Conservation (phyloP, 176 grass and related monocot genomes). For the Phyllostachys edulis region DNA sequence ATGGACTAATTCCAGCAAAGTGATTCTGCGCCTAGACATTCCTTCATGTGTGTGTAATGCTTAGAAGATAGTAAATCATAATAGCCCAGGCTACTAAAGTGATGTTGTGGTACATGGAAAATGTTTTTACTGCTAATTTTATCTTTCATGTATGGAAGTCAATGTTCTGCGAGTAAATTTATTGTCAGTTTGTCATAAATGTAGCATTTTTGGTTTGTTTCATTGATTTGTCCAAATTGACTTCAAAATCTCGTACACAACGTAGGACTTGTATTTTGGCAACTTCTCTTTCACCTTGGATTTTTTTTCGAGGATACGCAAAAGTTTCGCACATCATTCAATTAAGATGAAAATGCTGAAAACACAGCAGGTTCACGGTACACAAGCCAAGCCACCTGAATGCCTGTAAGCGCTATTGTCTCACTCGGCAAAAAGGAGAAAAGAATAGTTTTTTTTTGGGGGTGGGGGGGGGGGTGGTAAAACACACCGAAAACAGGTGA, state of each 20-base stretch:
- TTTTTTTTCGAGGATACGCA: neutral
- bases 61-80: conserved; percentile 41
- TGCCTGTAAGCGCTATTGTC: too few species aligned
- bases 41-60: conserved; percentile 38
- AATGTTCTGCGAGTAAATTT: conserved; percentile 20
- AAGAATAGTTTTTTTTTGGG: too few species aligned
- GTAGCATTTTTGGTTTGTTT: neutral
- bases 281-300: neutral
- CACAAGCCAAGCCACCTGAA: too few species aligned
- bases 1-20: conserved; percentile 39
- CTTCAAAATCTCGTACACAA: neutral
- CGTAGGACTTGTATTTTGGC: neutral
- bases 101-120: conserved; percentile 14
- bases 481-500: too few species aligned
- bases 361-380: too few species aligned
- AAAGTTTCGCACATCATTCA: too few species aligned
- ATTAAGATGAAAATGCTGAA: too few species aligned
- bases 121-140: conserved; percentile 23
- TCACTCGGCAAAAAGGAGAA: too few species aligned
- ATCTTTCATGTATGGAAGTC: conserved; percentile 19
- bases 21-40: neutral
- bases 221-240: neutral
- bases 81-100: conserved; percentile 27
- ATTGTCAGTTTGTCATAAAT: conserved; percentile 17
- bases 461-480: too few species aligned